Evolutionary conservation across 1,284 basidiomycete species (phyloP).

Genomic region (Flammula alnicola): DNA sequence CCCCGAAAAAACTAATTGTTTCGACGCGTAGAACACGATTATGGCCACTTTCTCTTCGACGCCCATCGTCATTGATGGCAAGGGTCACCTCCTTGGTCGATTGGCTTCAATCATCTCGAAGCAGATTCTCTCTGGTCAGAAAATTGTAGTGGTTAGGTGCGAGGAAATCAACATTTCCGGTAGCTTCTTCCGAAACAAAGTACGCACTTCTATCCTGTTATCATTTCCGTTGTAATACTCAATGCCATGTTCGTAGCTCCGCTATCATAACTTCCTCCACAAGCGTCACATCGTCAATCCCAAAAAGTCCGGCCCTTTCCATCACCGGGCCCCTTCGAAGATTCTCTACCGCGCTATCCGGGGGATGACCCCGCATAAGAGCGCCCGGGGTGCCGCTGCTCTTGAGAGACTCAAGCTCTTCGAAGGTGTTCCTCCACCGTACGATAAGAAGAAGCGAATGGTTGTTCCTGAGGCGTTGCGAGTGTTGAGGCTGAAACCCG

Average conservation of each 20-base stretch:
- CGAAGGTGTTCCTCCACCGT: constrained; percentile 98
- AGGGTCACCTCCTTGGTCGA: constrained; percentile 99
- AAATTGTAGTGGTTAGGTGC: constrained; percentile 98
- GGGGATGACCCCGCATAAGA: constrained; percentile 98
- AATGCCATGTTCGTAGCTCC: constrained; percentile 61
- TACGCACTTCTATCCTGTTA: constrained; percentile 41
- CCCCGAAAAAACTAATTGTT: constrained; percentile 23
- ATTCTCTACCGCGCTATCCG: constrained; percentile 99
- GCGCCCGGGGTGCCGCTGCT: constrained; percentile 93
- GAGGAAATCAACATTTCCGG: constrained; percentile 99
- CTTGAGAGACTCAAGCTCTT: constrained; percentile 97
- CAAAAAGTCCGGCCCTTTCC: constrained; percentile 99
- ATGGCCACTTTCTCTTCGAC: constrained; percentile 91
- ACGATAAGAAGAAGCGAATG: constrained; percentile 99
- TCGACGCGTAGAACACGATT: constrained; percentile 49
- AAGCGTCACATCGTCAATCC: constrained; percentile 99
- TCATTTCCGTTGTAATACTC: constrained; percentile 20
- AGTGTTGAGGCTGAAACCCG: constrained; percentile 98
- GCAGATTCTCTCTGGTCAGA: constrained; percentile 92
- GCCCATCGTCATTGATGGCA: constrained; percentile 99
- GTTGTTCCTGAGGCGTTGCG: constrained; percentile 97
- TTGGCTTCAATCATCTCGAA: constrained; percentile 98
- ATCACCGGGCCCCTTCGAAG: constrained; percentile 98
- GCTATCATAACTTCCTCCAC: constrained; percentile 99
- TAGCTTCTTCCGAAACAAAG: constrained; percentile 99